Conservation (phyloP, 768 basidiomycete species). For the Crucibulum laeve region DNA sequence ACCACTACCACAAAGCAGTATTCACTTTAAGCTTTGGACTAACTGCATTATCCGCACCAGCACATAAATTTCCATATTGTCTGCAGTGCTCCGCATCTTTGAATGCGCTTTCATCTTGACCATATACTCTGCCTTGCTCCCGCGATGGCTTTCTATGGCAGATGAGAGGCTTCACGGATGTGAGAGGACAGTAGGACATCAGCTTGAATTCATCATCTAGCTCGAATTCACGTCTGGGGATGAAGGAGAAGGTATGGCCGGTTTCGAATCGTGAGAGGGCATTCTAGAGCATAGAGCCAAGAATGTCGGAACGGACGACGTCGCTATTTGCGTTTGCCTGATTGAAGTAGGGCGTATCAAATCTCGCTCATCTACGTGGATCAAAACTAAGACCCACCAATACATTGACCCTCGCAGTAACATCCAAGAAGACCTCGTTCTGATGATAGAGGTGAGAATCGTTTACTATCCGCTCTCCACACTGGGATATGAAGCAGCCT, state of each 20-base stretch:
- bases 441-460: too few relatives aligned
- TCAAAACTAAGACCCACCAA: slow-evolving; percentile 49
- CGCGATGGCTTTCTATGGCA: slow-evolving; percentile 93
- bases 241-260: slow-evolving; percentile 98
- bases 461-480: too few relatives aligned
- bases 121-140: slow-evolving; percentile 92
- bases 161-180: slow-evolving; percentile 93
- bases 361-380: slow-evolving; percentile 1
- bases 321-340: slow-evolving; percentile 97
- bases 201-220: slow-evolving; percentile 99
- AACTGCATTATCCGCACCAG: slow-evolving; percentile 99
- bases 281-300: slow-evolving; percentile 99
- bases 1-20: slow-evolving; percentile 3
- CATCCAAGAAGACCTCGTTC: slow-evolving; percentile 99
- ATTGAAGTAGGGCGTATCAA: background rate
- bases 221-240: too few relatives aligned
- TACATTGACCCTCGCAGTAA: slow-evolving; percentile 95
- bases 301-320: slow-evolving; percentile 94
- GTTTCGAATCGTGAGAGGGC: slow-evolving; percentile 98
- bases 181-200: slow-evolving; percentile 95
- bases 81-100: slow-evolving; percentile 93
- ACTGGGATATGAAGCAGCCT: too few relatives aligned
- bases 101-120: slow-evolving; percentile 97
- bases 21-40: slow-evolving; percentile 93
- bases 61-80: slow-evolving; percentile 98